These are phyloP conservation scores for Stylosanthes scabra DNA, from an alignment of 331 rosid species.

Conservation along the genomic window DNA sequence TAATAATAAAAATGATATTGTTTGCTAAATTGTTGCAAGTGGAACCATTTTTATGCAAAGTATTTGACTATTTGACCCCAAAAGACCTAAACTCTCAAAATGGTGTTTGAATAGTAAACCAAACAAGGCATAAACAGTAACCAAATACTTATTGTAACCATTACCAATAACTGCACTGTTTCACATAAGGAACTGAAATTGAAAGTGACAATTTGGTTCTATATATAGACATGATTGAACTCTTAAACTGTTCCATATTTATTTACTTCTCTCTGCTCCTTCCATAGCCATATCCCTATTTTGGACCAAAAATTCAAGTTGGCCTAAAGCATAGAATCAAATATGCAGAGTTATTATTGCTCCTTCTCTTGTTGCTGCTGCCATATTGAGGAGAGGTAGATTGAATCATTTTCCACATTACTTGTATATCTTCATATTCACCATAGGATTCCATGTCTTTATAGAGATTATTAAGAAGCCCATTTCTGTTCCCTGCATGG, in stretches of 20 bases:
- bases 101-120: too few species aligned
- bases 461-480: conserved; percentile 51
- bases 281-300: not conserved
- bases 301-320: conserved; percentile 27
- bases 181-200: not conserved
- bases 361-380: conserved; percentile 17
- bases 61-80: too few species aligned
- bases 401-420: conserved; percentile 78
- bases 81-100: too few species aligned
- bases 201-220: not conserved
- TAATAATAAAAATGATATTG: too few species aligned
- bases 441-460: conserved; percentile 66
- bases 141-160: too few species aligned
- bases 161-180: not conserved
- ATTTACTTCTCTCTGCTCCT: conserved; percentile 2
- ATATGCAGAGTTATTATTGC: conserved; percentile 35
- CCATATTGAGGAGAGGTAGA: conserved; percentile 49
- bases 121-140: not conserved
- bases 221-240: conserved; percentile 8
- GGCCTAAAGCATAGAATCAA: conserved; percentile 54
- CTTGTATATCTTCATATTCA: conserved; percentile 65
- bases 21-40: too few species aligned
- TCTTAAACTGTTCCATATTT: not conserved
- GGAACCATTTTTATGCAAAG: too few species aligned
- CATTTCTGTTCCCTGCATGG: conserved; percentile 50